Evolutionary conservation across 345 rosid genomes (phyloP).

Genomic region (Eucalyptus erythrocorys): DNA sequence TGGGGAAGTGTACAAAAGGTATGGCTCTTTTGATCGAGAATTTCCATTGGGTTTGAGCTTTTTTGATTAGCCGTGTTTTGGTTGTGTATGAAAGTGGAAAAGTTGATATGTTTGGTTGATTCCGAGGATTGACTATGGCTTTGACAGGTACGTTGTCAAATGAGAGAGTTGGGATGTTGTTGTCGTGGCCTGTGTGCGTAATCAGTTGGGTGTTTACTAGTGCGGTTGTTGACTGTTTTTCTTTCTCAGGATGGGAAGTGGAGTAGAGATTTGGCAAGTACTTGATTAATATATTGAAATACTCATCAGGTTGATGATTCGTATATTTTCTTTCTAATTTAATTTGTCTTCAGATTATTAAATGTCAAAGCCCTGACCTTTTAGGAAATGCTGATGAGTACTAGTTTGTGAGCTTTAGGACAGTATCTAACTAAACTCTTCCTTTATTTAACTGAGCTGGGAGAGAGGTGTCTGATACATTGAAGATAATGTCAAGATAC

Average conservation of each 20-base stretch:
- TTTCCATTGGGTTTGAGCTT: neutral
- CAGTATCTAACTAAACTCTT: neutral
- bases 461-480: neutral
- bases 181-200: neutral
- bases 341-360: neutral
- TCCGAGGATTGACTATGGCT: neutral
- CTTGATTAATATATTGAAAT: neutral
- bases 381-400: neutral
- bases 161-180: neutral
- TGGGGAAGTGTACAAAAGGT: slow-evolving; percentile 95
- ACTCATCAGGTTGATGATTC: neutral
- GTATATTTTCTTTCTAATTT: neutral
- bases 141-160: neutral
- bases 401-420: neutral
- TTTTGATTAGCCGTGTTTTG: neutral
- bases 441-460: neutral
- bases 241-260: neutral
- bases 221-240: neutral
- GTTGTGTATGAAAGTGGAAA: neutral
- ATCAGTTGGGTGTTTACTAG: neutral
- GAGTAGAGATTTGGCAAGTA: neutral
- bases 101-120: neutral
- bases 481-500: neutral
- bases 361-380: neutral
- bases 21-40: neutral